Evolutionary conservation across 2,329 filamentous ascomycete genomes (phyloP), one percentile per base, ranked within the genome.

Genomic region (Alternaria consortialis): DNA sequence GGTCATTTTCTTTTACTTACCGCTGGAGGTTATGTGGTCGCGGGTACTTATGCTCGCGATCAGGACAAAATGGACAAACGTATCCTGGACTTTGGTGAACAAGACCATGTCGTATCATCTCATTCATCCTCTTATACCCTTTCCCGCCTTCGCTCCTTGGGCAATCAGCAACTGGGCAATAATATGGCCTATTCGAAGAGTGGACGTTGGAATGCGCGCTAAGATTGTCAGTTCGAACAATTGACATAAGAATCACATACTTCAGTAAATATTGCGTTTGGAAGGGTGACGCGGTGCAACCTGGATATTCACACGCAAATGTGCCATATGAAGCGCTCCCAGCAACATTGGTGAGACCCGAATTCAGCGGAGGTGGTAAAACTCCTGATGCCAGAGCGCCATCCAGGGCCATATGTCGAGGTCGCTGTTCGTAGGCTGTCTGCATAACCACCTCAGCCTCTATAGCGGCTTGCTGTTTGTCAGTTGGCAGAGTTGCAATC

Each of bases 21-120:
- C 94, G 89, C 82, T 97, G 94, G 57, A 99, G 82, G 83, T 98
- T 98, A 78, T 99, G 95, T 34, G 95, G 95, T 69, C 95, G 86
- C 5, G 95, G 95, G 77, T 98, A 98, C 75, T 91, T 94, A 78
- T 97, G 94, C 76, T 97, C 93, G 67, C 93, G 86, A 73, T 97
- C 93, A 1, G 93, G 91, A 77, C 95, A 99, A 75, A 97, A 98
- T 0, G 95, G 95, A 77, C 95, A 99, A 31, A 97, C 89, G 73
- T 98, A 99, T 61, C 94, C 94, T 1, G 95, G 95, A 7, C 93
- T 97, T 66, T 93, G 90, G 74, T 99, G 95, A 4, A 98, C 95
- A 3, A 98, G 85, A 1, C 94, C 94, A 72, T 90, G 88, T n/a
- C 88, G 82, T 63, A 89, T 89, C 88, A 90, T 90, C 74, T 90